A percentile compares a stretch with the other conserved stretches of the same genome.
phyloP scores from a whole-genome alignment of 1,139 yeast genomes.

The Wickerhamomyces sp. region DNA sequence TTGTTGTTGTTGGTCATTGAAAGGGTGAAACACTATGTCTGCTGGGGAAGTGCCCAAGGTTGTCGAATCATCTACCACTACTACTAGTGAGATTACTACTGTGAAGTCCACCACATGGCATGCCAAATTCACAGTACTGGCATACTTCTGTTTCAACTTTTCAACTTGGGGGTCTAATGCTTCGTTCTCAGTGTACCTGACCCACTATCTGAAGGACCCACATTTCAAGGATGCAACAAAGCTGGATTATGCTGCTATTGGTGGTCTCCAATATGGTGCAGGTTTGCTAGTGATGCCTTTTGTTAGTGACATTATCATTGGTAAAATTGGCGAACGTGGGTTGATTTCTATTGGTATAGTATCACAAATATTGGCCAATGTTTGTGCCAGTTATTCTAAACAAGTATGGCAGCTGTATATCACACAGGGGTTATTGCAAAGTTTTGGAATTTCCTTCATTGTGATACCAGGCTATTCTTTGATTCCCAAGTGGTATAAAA shows the following conservation, averaged over 20 bases:
- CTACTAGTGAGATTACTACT: no score
- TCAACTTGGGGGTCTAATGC: constrained; percentile 66
- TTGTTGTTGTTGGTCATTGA: no score
- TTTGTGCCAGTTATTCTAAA: constrained; percentile 48
- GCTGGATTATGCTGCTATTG: constrained; percentile 55
- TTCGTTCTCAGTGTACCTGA: constrained; percentile 43
- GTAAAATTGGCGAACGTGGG: constrained; percentile 39
- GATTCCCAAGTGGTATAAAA: constrained; percentile 48
- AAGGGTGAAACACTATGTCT: no score
- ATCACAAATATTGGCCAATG: background rate
- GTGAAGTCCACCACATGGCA: no score
- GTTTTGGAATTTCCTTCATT: constrained; percentile 48
- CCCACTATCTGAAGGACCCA: constrained; percentile 39
- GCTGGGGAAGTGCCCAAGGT: no score
- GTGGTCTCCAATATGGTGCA: constrained; percentile 52
- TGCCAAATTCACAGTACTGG: constrained; percentile 56
- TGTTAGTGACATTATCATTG: background rate
- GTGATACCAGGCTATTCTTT: constrained; percentile 47
- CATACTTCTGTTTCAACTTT: constrained; percentile 43
- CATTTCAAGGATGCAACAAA: constrained; percentile 46
- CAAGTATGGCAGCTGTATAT: constrained; percentile 50
- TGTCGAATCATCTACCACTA: no score
- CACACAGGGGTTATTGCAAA: constrained; percentile 57
- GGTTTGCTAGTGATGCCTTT: constrained; percentile 39
- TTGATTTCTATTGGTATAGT: constrained; percentile 31